phyloP scores from a whole-genome alignment of 208 protist species.

The Leishmania turanica region DNA sequence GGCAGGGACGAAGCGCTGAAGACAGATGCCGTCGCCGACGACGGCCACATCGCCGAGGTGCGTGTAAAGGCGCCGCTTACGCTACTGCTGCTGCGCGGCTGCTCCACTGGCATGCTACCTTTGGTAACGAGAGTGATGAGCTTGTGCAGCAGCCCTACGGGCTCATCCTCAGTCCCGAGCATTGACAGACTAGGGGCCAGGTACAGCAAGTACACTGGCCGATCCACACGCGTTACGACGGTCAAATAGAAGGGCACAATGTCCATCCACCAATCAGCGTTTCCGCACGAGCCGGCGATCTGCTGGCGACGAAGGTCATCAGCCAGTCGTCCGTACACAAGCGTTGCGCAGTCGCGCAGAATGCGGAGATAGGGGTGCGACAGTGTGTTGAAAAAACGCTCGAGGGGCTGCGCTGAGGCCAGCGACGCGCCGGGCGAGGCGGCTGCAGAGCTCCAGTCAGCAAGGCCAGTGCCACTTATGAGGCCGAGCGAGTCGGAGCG shows the following conservation, averaged over 20 bases:
- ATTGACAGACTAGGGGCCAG: slow-evolving; percentile 71
- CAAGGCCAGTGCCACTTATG: neutral
- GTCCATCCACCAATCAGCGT: slow-evolving; percentile 79
- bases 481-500: neutral
- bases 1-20: neutral
- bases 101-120: slow-evolving; percentile 61
- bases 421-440: neutral
- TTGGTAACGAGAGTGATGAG: slow-evolving; percentile 71
- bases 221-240: slow-evolving; percentile 44
- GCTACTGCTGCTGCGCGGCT: slow-evolving; percentile 22
- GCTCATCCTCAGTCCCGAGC: slow-evolving; percentile 59
- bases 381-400: slow-evolving; percentile 16
- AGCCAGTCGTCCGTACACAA: slow-evolving; percentile 59
- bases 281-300: slow-evolving; percentile 62
- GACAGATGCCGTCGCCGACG: neutral
- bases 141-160: slow-evolving; percentile 72
- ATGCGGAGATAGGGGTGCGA: slow-evolving; percentile 54
- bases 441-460: neutral
- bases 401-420: neutral
- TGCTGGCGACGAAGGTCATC: slow-evolving; percentile 67
- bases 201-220: slow-evolving; percentile 64
- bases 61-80: neutral
- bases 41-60: neutral
- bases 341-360: slow-evolving; percentile 52
- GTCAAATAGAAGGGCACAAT: slow-evolving; percentile 61